A percentile compares a stretch with the other conserved stretches of the same genome.
phyloP scores from a whole-genome alignment of 805 yeast species.

The Saturnispora gosingensis region DNA sequence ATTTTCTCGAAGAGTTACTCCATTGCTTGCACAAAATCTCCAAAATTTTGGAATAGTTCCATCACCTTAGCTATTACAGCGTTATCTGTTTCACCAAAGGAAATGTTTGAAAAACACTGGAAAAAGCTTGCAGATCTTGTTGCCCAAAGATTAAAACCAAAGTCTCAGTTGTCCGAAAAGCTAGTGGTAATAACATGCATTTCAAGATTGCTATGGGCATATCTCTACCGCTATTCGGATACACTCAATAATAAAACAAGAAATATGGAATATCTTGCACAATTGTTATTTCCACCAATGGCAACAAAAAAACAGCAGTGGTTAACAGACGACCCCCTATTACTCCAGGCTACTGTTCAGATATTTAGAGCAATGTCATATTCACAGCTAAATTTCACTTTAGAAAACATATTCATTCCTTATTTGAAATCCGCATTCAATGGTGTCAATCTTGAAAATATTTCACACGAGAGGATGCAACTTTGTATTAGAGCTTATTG shows the following conservation, averaged over 20 bases:
- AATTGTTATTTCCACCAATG: constrained; percentile 41
- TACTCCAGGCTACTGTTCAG: constrained; percentile 61
- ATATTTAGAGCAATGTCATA: constrained; percentile 71
- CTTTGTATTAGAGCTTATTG: constrained; percentile 65
- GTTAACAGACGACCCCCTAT: constrained; percentile 54
- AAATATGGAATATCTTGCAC: constrained; percentile 57
- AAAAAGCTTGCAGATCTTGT: constrained; percentile 53
- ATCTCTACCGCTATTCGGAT: constrained; percentile 76
- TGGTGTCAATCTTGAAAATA: constrained; percentile 48
- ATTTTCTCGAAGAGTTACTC: constrained; percentile 44
- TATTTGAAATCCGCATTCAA: constrained; percentile 54
- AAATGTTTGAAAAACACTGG: constrained; percentile 69
- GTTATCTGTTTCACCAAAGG: constrained; percentile 72
- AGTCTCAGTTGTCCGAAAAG: constrained; percentile 38
- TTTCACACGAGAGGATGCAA: constrained; percentile 61
- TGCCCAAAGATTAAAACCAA: constrained; percentile 55
- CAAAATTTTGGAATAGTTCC: constrained; percentile 56
- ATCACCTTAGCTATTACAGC: constrained; percentile 62
- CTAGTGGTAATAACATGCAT: constrained; percentile 53
- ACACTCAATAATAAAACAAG: constrained; percentile 81
- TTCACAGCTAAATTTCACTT: constrained; percentile 65
- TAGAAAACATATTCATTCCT: constrained; percentile 72
- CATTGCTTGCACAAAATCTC: constrained; percentile 34
- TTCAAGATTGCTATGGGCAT: constrained; percentile 82
- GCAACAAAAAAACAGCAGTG: constrained; percentile 59